These are phyloP conservation scores for Rosellinia necatrix DNA, from an alignment of 2,329 filamentous ascomycete genomes.

Conservation along the genomic window DNA sequence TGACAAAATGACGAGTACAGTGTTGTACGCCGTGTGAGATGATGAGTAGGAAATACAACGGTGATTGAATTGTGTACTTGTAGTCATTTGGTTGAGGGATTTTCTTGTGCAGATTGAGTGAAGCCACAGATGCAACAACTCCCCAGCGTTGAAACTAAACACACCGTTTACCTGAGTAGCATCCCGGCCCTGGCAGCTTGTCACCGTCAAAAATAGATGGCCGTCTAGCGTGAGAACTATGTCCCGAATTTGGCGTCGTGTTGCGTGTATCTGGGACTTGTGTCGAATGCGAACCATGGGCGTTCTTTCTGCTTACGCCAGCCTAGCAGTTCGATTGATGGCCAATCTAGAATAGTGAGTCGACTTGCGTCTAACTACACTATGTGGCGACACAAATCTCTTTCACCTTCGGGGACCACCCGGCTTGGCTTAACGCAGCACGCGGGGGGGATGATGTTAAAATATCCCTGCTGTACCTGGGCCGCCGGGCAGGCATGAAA, in stretches of 20 bases:
- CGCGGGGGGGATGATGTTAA: conserved; percentile 18
- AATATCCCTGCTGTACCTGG: conserved; percentile 4
- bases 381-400: conserved; percentile 11
- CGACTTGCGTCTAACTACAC: conserved; percentile 3
- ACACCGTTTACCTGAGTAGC: conserved; percentile 6
- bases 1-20: conserved; percentile 19
- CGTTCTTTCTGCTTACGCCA: not conserved
- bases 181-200: conserved; percentile 2
- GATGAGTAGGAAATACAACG: not conserved
- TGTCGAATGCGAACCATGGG: conserved; percentile 3
- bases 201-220: not conserved
- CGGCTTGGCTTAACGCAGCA: conserved; percentile 21
- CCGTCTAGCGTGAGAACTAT: not conserved
- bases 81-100: conserved; percentile 19
- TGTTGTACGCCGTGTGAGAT: conserved; percentile 13
- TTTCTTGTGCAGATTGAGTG: conserved; percentile 11
- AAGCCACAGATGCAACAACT: conserved; percentile 23
- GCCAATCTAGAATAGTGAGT: no score
- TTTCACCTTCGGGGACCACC: conserved; percentile 4
- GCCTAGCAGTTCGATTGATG: no score
- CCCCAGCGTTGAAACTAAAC: conserved; percentile 10
- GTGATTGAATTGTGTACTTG: no score
- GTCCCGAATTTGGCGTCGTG: not conserved
- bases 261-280: not conserved
- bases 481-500: conserved; percentile 4